Evolutionary conservation across 805 yeast species (phyloP), one percentile per base, ranked within the genome.

Genomic region (Spathaspora sp.): DNA sequence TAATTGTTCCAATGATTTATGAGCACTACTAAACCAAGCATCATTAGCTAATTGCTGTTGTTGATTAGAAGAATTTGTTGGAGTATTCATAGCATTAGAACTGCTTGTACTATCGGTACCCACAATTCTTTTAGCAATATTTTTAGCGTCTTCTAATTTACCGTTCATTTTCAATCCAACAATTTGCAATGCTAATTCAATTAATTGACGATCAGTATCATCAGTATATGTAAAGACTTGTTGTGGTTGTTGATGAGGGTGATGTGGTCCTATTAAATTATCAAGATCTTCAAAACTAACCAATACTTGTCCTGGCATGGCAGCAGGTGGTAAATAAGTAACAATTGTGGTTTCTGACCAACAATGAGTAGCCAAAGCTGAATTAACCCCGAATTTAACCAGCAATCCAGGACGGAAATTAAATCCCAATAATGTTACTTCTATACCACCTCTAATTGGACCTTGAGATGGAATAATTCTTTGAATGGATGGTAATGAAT

Each of bases 111-210:
- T 58, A 49, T 72, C 83, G 48, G 82, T 78, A 11, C 94, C 96
- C 49, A 93, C 91, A 57, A 94, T 90, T 57, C 96, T 77, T 66
- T 87, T 86, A 1, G 98, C 98, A 60, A 94, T 89, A 63, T 90
- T 91, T 58, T 89, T 83, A 1, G 98, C 97, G 68, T 93, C 97
- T 64, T 94, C 98, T 52, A 94, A 73, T 61, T 86, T 86, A 52
- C 98, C 99, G 63, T 90, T 92, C 97, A 93, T 91, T 70, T 93
- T 93, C 68, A 92, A 76, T 1, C 99, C 99, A 42, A 94, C 97
- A 60, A 94, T 94, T 65, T 94, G 98, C 60, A 94, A 76, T 1
- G 99, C 99, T 56, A 94, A 76, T 70, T 94, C 99, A 64, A 93
- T 89, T 64, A 94, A 78, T 68, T 93, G 97, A 57, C 94, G 80